Base-by-base conservation (phyloP, 306 rosid species). In the Sophora flavescens region DNA sequence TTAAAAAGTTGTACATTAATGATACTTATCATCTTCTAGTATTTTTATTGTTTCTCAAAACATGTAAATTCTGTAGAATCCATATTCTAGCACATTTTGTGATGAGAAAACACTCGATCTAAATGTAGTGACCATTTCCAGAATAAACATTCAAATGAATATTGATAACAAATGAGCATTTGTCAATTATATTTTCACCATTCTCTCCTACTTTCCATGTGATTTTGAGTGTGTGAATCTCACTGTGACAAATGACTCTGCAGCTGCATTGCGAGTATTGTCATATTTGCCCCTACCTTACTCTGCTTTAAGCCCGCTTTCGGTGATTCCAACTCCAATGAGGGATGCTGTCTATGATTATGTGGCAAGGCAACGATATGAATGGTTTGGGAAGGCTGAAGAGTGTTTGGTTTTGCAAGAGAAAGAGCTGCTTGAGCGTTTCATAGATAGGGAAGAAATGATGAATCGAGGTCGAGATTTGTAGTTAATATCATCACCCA, bases 381-480 rank as follows among this genome's bases (percentile, higher is more conserved):
- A 84, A 45, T 82, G 88, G 94, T 85, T 89, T 7, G 93, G 96
- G 63, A 89, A 84, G 84, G 84, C 88, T 13, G 61, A 93, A 42
- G 88, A 85, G 32, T 87, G 86, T 71, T 79, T 89, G 83, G 93
- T 91, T 78, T 81, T 93, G 80, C 70, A 62, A 70, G 96, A 89
- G 77, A 83, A 57, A 59, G 91, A 91, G 76, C 75, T 93, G 74
- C 90, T 91, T 14, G 96, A 89, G 57, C 98, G 91, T 76, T 93
- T 93, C 87, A 86, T 93, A 18, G 98, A 93, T 44, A 86, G 93
- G 70, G 95, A 93, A 15, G 98, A 93, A 82, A 32, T 93, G 61
- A 73, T 84, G 81, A 48, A 67, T 32, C 78, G 18, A 18, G 53
- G 36, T 58, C 17, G 53, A 60, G 76, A 82, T 75, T 57, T 45